Evolutionary conservation across 1,284 basidiomycete species (phyloP).

Genomic region (Microbotryum scabiosae): DNA sequence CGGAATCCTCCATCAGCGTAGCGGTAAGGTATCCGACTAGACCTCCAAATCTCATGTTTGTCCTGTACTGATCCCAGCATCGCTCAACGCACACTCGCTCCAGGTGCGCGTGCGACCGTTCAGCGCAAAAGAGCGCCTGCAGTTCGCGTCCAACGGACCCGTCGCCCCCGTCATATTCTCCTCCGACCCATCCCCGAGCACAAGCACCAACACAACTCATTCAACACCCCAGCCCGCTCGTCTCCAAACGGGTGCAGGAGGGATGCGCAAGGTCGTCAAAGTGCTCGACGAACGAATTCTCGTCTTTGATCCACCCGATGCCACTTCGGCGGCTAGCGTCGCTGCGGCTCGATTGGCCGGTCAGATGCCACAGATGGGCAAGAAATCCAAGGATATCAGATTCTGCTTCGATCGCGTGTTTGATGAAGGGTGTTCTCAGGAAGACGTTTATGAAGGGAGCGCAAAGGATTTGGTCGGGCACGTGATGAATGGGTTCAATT

Average conservation of each 20-base stretch:
- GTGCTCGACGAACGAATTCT: constrained; percentile 50
- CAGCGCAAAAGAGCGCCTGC: constrained; percentile 67
- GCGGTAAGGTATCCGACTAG: not conserved
- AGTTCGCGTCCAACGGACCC: constrained; percentile 44
- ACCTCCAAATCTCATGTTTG: not conserved
- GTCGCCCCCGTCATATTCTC: constrained; percentile 21
- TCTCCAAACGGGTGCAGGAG: constrained; percentile 45
- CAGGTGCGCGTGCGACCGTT: constrained; percentile 80
- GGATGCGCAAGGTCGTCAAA: constrained; percentile 56
- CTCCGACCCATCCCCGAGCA: constrained; percentile 8
- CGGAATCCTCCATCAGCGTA: not conserved
- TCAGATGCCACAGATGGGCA: constrained; percentile 15
- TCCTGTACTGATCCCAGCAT: constrained; percentile 37
- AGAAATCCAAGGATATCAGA: constrained; percentile 43
- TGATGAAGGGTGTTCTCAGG: constrained; percentile 64
- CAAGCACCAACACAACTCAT: constrained; percentile 32
- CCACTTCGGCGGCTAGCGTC: constrained; percentile 49
- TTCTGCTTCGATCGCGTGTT: constrained; percentile 95
- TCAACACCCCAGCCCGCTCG: constrained; percentile 49
- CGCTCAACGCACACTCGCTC: too few relatives aligned
- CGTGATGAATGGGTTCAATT: constrained; percentile 86
- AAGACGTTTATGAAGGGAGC: constrained; percentile 76
- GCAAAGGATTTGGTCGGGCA: constrained; percentile 72
- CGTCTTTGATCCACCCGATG: constrained; percentile 91
- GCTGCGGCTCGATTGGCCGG: constrained; percentile 3